These are phyloP conservation scores for Trichomonas vaginalis DNA, from an alignment of 208 protist genomes.

Conservation along the genomic window DNA sequence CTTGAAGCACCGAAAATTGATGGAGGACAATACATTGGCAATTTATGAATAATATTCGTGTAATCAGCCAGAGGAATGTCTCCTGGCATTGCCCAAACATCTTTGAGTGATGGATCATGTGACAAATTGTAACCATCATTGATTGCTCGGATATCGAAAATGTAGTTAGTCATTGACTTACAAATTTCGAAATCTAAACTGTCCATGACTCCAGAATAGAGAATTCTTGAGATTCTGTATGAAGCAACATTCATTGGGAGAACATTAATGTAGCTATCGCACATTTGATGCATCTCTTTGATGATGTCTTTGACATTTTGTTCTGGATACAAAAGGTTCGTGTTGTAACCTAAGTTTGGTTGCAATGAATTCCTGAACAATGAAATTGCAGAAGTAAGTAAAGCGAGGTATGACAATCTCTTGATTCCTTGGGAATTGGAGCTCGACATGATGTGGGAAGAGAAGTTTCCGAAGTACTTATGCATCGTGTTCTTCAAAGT, in stretches of 20 bases:
- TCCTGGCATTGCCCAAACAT: neutral
- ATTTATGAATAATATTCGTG: neutral
- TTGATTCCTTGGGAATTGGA: neutral
- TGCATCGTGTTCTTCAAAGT: neutral
- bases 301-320: neutral
- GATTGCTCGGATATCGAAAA: neutral
- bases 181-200: neutral
- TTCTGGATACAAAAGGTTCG: neutral
- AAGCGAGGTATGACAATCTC: neutral
- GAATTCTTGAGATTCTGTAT: neutral
- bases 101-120: neutral
- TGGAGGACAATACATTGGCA: neutral
- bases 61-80: neutral
- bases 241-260: neutral
- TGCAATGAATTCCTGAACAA: neutral
- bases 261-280: neutral
- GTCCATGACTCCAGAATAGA: neutral
- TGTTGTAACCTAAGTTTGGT: neutral
- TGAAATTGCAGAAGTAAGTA: neutral
- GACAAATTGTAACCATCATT: neutral
- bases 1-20: neutral
- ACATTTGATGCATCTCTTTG: neutral
- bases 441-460: neutral
- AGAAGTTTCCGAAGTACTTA: neutral
- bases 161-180: neutral